phyloP scores from a whole-genome alignment of 495 filamentous ascomycete species.

The Penicillium turbatum region DNA sequence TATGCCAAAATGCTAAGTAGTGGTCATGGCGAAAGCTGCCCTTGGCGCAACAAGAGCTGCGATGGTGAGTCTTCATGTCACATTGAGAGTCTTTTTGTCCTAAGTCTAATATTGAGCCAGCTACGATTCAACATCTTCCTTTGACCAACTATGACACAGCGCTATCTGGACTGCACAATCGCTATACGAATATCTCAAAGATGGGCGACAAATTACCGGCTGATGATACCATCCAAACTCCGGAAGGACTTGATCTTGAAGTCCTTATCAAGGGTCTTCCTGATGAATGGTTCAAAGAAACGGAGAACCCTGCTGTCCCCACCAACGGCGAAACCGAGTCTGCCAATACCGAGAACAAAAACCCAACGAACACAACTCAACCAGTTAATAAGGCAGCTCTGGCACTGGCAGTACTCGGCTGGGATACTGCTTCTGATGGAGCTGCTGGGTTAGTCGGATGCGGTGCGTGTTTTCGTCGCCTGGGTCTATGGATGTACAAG shows the following conservation, averaged over 20 bases:
- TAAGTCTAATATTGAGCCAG: slow-evolving; percentile 22
- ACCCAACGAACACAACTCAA: slow-evolving; percentile 10
- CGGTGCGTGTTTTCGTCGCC: slow-evolving; percentile 75
- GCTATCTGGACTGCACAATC: slow-evolving; percentile 51
- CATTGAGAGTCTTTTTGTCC: neutral
- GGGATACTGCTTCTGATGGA: slow-evolving; percentile 66
- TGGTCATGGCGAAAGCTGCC: slow-evolving; percentile 78
- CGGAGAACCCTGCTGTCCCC: slow-evolving; percentile 16
- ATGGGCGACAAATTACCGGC: slow-evolving; percentile 49
- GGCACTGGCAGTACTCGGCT: slow-evolving; percentile 76
- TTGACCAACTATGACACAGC: slow-evolving; percentile 55
- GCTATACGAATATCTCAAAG: slow-evolving; percentile 53
- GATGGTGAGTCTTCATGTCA: slow-evolving; percentile 54
- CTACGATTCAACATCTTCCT: slow-evolving; percentile 53
- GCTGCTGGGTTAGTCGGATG: slow-evolving; percentile 70
- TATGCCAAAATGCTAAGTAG: slow-evolving; percentile 67
- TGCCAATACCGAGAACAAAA: slow-evolving; percentile 3
- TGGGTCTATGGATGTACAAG: slow-evolving; percentile 94
- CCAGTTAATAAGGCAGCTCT: slow-evolving; percentile 62
- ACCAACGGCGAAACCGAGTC: slow-evolving; percentile 6
- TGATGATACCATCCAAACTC: slow-evolving; percentile 44
- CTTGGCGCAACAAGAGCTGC: slow-evolving; percentile 81
- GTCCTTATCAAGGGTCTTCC: slow-evolving; percentile 32
- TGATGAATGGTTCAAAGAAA: slow-evolving; percentile 20
- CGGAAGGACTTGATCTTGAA: slow-evolving; percentile 40